Percentiles rank a stretch among this genome's conserved stretches.
These are phyloP conservation scores for Solanum gracilifrons DNA, from an alignment of 257 asterid genomes.

Conservation along the genomic window DNA sequence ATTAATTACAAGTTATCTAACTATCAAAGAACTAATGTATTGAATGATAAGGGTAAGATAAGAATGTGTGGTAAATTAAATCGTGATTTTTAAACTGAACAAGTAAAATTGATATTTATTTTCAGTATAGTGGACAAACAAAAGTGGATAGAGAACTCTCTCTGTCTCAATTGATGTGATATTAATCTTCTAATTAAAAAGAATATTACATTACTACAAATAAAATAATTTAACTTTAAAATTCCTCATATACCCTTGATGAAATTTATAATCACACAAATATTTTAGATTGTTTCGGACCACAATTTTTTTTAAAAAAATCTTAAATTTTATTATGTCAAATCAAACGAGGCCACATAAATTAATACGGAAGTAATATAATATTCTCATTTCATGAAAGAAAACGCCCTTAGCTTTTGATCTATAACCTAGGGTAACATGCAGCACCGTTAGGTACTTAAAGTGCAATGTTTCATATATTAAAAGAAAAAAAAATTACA, in stretches of 20 bases:
- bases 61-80: too few species aligned
- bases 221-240: neutral
- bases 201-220: neutral
- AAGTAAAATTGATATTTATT: too few species aligned
- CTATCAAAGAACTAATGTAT: too few species aligned
- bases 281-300: neutral
- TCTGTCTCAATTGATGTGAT: neutral
- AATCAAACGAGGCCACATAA: neutral
- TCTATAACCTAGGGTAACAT: neutral
- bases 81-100: too few species aligned
- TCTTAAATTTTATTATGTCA: neutral
- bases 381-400: neutral
- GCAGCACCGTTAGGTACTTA: neutral
- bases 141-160: neutral
- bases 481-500: neutral
- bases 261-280: neutral
- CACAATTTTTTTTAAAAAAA: neutral
- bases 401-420: neutral
- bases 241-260: accelerated
- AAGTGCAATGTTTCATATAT: neutral
- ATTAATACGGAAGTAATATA: neutral
- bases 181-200: neutral
- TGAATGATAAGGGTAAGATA: too few species aligned
- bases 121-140: neutral
- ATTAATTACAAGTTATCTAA: too few species aligned